Evolutionary conservation across 768 basidiomycete species (phyloP), one percentile per base, ranked within the genome.

Genomic region (Collybiopsis luxurians): DNA sequence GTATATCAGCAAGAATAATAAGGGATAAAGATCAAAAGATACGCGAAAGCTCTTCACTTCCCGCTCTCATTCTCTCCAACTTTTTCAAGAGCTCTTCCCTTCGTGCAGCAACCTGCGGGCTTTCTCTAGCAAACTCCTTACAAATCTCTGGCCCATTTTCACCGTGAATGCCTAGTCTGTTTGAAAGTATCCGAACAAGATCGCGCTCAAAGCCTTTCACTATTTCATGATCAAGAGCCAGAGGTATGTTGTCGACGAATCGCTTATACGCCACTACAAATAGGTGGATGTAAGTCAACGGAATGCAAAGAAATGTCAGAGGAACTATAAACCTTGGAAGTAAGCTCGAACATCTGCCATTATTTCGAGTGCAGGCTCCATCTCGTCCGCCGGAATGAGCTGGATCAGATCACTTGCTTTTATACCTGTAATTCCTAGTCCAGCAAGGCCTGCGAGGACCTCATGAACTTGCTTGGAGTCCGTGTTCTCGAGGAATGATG

Each of bases 311-410:
- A 28, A 23, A 47, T 54, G 24, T 6, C 15, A 45, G 26, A 23
- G 27, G 31, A 34, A 44, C 28, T n/a, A 56, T 62, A 7, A 62
- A 87, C 89, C 88, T 76, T 89, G 85, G 67, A 89, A 90, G 60
- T 90, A 89, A 0, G 84, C 87, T 4, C 86, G 75, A 1, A 89
- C 85, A 55, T 83, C 79, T 0, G 86, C 85, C 86, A 90, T 89
- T 62, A 90, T 86, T 3, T 68, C 61, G 17, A 90, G 61, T 0
- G 84, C 84, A 0, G 79, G 75, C 36, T 84, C 84, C 73, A 76
- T 78, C 2, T 69, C 69, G 57, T 87, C 84, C 0, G 73, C 56
- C 0, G 80, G 77, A 2, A 84, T 71, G 0, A 89, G 62, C 61
- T 75, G 83, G 0, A 76, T 60, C 0, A 89, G 60, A 53, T 85